phyloP scores from a whole-genome alignment of 495 filamentous ascomycete species.

The Aspergillus baeticus region DNA sequence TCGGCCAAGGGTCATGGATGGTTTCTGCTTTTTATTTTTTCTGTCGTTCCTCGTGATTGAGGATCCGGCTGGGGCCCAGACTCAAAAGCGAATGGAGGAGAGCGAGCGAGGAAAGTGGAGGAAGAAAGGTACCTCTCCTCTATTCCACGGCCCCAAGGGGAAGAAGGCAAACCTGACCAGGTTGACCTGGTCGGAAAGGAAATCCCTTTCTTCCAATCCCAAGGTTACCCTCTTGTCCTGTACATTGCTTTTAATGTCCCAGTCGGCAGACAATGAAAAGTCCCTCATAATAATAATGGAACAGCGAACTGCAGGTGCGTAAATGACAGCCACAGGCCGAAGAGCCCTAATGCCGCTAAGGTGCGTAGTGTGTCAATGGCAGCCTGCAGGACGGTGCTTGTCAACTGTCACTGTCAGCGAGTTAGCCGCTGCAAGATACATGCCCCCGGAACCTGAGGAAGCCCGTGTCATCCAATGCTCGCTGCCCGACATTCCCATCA shows the following conservation, averaged over 20 bases:
- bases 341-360: slow-evolving; percentile 13
- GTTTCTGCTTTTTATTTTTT: not conserved
- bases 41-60: not conserved
- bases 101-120: too few relatives aligned
- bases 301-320: not conserved
- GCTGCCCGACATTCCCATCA: not conserved
- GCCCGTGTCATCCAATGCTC: not conserved
- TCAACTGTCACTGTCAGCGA: slow-evolving; percentile 9
- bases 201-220: too few relatives aligned
- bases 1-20: not conserved
- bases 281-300: not conserved
- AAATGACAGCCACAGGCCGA: not conserved
- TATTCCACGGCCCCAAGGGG: too few relatives aligned
- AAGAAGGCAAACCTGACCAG: too few relatives aligned
- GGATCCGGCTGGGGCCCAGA: too few relatives aligned
- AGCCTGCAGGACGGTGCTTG: not conserved
- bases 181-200: not conserved
- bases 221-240: too few relatives aligned
- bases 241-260: too few relatives aligned
- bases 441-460: not conserved
- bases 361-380: not conserved
- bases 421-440: slow-evolving; percentile 10
- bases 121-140: too few relatives aligned
- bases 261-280: not conserved
- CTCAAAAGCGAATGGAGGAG: not conserved